Conservation (phyloP, 1,284 basidiomycete species). For the Leccinum angustisporum region DNA sequence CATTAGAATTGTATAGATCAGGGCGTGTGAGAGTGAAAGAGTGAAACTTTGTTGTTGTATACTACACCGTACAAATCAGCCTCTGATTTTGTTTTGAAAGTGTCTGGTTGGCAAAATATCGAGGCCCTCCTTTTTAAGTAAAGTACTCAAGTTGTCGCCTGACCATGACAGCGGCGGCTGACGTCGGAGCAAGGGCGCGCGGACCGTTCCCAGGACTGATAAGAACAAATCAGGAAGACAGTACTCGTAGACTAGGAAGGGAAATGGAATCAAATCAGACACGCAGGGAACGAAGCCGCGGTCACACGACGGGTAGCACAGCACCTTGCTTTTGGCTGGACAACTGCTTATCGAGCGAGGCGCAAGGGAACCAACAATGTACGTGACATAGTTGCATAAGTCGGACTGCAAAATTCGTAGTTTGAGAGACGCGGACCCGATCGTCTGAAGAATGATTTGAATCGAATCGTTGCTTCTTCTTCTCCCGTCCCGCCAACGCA, state of each 20-base stretch:
- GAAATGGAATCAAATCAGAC: no score
- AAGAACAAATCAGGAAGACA: background rate
- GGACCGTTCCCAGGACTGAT: background rate
- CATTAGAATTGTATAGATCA: background rate
- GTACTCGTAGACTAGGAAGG: no score
- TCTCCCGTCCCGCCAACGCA: background rate
- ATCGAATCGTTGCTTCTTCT: background rate
- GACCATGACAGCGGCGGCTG: no score
- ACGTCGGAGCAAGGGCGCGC: background rate
- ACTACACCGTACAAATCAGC: conserved; percentile 5
- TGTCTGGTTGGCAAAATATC: background rate
- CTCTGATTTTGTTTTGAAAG: background rate
- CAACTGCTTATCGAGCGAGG: background rate
- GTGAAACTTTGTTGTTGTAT: conserved; percentile 15
- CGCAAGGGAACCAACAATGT: background rate
- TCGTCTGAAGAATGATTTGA: background rate
- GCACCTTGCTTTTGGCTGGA: background rate
- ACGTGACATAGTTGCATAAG: background rate
- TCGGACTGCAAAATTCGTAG: background rate
- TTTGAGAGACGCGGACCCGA: background rate
- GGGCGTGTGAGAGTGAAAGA: background rate
- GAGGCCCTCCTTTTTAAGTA: background rate
- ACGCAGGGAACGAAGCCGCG: no score
- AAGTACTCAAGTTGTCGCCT: no score
- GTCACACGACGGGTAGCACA: no score